phyloP scores from a whole-genome alignment of 768 basidiomycete genomes.

The Boletus sp. region DNA sequence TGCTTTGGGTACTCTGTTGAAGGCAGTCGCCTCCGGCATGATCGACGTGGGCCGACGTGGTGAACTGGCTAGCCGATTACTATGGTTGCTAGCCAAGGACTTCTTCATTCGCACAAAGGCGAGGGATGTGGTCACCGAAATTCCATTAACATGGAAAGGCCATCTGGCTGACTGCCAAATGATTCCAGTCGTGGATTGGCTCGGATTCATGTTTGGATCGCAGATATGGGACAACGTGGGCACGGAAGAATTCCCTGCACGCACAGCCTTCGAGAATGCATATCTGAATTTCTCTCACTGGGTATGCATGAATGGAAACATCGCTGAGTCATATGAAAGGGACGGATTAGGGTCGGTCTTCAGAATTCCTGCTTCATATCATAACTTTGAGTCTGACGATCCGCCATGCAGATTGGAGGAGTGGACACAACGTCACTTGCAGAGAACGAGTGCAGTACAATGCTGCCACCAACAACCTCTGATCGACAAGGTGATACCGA shows the following conservation, averaged over 20 bases:
- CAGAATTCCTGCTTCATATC: too few relatives aligned
- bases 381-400: too few relatives aligned
- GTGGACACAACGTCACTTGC: too few relatives aligned
- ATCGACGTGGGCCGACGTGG: neutral
- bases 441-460: too few relatives aligned
- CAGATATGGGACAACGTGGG: neutral
- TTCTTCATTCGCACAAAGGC: neutral
- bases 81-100: slow-evolving; percentile 4
- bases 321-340: neutral
- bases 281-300: slow-evolving; percentile 16
- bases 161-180: slow-evolving; percentile 5
- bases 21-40: neutral
- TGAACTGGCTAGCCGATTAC: neutral
- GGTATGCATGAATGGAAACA: slow-evolving; percentile 9
- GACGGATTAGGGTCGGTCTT: too few relatives aligned
- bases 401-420: too few relatives aligned
- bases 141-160: neutral
- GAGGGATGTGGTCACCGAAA: neutral
- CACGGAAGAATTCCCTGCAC: neutral
- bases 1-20: neutral
- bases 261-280: slow-evolving; percentile 2
- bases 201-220: slow-evolving; percentile 6
- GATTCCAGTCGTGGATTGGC: neutral
- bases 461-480: too few relatives aligned
- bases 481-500: too few relatives aligned